Conservation (phyloP, 2,329 filamentous ascomycete genomes). For the Metarhizium anisopliae region DNA sequence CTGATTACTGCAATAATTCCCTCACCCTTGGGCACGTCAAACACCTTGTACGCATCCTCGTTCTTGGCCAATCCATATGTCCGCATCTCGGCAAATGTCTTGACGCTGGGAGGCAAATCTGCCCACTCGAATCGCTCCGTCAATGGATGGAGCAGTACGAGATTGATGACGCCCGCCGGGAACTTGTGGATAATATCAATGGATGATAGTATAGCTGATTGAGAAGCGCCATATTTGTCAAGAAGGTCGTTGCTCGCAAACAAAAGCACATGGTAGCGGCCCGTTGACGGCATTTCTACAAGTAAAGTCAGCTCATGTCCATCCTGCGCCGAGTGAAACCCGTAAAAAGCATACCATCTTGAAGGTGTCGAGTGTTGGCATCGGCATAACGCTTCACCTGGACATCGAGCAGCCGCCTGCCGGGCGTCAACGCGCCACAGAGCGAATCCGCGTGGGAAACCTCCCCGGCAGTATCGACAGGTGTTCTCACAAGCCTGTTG, state of each 20-base stretch:
- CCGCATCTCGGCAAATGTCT: constrained; percentile 8
- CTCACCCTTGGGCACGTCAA: not conserved
- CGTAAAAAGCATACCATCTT: constrained; percentile 5
- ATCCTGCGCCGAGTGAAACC: not conserved
- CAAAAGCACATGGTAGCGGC: constrained; percentile 5
- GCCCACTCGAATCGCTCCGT: constrained; percentile 7
- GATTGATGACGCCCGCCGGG: constrained; percentile 1
- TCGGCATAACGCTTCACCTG: constrained; percentile 7
- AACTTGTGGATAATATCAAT: constrained; percentile 3
- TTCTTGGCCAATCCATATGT: constrained; percentile 3
- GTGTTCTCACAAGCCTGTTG: not conserved
- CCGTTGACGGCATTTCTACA: constrained; percentile 6
- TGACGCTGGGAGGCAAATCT: constrained; percentile 3
- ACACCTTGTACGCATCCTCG: constrained; percentile 4
- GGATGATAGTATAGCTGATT: not conserved
- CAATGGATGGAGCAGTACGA: constrained; percentile 6
- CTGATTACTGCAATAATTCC: not conserved
- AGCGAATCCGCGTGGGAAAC: not conserved
- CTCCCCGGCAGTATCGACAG: not conserved
- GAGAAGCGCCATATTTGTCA: not conserved
- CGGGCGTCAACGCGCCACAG: constrained; percentile 2
- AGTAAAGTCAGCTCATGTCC: not conserved
- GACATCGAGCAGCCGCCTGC: constrained; percentile 4
- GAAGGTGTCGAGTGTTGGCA: constrained; percentile 5
- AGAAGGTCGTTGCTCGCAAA: constrained; percentile 3